Evolutionary conservation across 2,329 filamentous ascomycete genomes (phyloP).

Genomic region (Monilinia polystroma): DNA sequence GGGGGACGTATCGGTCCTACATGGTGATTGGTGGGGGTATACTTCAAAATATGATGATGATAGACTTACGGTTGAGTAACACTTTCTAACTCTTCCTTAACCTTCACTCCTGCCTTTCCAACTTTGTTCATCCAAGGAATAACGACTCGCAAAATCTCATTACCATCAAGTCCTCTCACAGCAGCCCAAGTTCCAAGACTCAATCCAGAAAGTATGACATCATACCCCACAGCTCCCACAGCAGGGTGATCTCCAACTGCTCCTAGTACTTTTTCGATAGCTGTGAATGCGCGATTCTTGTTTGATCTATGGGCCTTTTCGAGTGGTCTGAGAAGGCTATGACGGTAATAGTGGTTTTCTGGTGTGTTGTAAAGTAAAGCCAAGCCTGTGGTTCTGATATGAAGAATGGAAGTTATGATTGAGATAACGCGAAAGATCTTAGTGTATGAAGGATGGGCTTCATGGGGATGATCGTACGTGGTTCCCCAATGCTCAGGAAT

Average conservation of each 20-base stretch:
- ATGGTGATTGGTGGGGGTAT: background rate
- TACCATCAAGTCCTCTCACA: conserved; percentile 50
- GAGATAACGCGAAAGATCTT: conserved; percentile 51
- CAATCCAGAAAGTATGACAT: conserved; percentile 56
- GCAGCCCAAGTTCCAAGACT: conserved; percentile 59
- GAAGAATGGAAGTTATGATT: conserved; percentile 45
- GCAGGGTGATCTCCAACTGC: conserved; percentile 57
- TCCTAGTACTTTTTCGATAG: conserved; percentile 48
- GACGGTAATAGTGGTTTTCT: conserved; percentile 49
- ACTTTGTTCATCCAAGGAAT: conserved; percentile 39
- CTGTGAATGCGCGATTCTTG: conserved; percentile 48
- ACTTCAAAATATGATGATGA: too few species aligned
- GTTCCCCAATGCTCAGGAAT: conserved; percentile 52
- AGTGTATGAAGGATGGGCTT: conserved; percentile 45
- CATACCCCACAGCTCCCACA: conserved; percentile 56
- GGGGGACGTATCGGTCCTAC: conserved; percentile 13
- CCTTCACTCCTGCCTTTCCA: background rate
- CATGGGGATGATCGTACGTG: conserved; percentile 44
- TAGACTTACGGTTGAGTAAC: conserved; percentile 3
- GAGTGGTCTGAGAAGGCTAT: conserved; percentile 49
- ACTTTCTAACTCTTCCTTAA: conserved; percentile 4
- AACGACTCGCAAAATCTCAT: conserved; percentile 48
- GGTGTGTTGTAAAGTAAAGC: conserved; percentile 51
- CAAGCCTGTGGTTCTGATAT: conserved; percentile 46
- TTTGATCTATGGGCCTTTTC: conserved; percentile 47